Base-by-base conservation (phyloP, 345 rosid genomes). In the Noccaea bulbosa region DNA sequence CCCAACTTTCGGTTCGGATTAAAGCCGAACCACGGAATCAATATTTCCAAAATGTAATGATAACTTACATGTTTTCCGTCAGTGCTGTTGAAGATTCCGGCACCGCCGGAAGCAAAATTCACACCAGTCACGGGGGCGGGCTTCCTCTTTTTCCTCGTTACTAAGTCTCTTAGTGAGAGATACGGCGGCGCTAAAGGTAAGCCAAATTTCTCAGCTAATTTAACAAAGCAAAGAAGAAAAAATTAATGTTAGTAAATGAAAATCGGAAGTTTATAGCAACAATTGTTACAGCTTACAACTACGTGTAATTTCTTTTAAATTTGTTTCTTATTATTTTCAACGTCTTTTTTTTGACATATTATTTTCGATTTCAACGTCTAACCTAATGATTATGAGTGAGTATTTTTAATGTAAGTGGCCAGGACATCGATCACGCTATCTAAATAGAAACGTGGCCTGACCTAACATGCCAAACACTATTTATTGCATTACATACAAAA, bases 61-160 rank as follows among this genome's bases (percentile, higher is more conserved):
- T 1, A 44, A 70, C 93, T 69, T 75, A 89, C 97, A 39, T 70
- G 63, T 7, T 27, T 7, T 39, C 77, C 71, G 54, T 83, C 90
- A 0, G 83, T 17, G 69, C 85, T 40, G 33, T 83, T 81, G 73
- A 91, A 82, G 82, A 92, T 89, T 14, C 87, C 90, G 3, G 90
- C 82, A 11, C 88, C 90, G 4, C 80, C 90, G 0, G 93, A 86
- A 70, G 89, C 91, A 34, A 88, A 88, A 77, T 81, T 88, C 8
- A 88, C 82, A 6, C 93, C 88, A 2, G 74, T 73, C 2, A 77
- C 45, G 67, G 76, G 69, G 0, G 82, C 65, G 0, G 66, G 34
- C 7, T 46, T 27, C 22, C 71, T 75, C 67, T 35, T 40, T 14
- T 62, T 41, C 14, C 10, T 33, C 30, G 47, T 22, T 3, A 60